These are phyloP conservation scores for Cercospora canescens DNA, from an alignment of 2,329 filamentous ascomycete genomes.

Conservation along the genomic window DNA sequence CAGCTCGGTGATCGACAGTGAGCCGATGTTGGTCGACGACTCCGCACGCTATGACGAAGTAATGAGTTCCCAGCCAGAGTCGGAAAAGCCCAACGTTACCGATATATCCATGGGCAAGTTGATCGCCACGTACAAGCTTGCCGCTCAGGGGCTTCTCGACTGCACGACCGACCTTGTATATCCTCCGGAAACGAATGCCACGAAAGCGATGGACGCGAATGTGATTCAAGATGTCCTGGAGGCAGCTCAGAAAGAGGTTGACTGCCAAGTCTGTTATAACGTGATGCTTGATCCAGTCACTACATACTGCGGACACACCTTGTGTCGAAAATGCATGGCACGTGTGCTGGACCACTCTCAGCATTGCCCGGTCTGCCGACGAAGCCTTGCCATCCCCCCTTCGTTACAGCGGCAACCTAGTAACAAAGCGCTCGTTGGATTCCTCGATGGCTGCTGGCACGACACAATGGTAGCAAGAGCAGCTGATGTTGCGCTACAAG, in stretches of 20 bases:
- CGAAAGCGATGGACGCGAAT: constrained; percentile 45
- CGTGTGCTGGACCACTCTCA: constrained; percentile 75
- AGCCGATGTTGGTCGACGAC: constrained; percentile 45
- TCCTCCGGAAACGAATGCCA: constrained; percentile 39
- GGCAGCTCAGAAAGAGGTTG: constrained; percentile 67
- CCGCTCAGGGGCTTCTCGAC: constrained; percentile 59
- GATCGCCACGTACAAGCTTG: constrained; percentile 66
- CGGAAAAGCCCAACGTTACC: constrained; percentile 40
- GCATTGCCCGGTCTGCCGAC: constrained; percentile 79
- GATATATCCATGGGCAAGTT: constrained; percentile 60
- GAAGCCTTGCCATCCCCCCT: constrained; percentile 57
- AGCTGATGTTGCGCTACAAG: constrained; percentile 58
- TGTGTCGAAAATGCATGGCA: constrained; percentile 77
- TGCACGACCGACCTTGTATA: constrained; percentile 44
- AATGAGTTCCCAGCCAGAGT: constrained; percentile 32
- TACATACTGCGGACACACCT: constrained; percentile 84
- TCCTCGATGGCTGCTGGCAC: constrained; percentile 70
- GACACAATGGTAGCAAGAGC: constrained; percentile 62
- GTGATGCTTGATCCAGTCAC: constrained; percentile 80
- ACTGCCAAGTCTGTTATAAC: constrained; percentile 86
- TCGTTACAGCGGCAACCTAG: constrained; percentile 52
- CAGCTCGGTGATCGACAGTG: constrained; percentile 34
- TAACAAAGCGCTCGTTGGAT: constrained; percentile 63
- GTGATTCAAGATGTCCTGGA: constrained; percentile 62
- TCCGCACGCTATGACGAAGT: constrained; percentile 39